Conservation (phyloP, 2,329 filamentous ascomycete species). For the Proliferodiscus dingleyae region DNA sequence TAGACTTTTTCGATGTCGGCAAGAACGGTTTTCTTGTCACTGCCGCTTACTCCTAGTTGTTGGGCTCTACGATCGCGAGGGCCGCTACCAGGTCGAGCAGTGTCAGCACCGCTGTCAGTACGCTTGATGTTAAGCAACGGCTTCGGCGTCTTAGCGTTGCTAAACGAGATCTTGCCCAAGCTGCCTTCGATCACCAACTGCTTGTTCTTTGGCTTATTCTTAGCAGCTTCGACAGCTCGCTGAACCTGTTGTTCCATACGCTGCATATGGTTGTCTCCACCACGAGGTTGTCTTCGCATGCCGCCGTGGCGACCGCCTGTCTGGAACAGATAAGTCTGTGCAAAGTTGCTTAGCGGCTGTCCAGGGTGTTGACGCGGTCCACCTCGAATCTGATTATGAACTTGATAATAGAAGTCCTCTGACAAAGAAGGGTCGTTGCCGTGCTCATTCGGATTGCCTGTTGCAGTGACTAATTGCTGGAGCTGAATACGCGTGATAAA, state of each 20-base stretch:
- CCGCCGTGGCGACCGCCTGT: constrained; percentile 79
- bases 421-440: constrained; percentile 74
- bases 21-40: constrained; percentile 77
- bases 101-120: constrained; percentile 60
- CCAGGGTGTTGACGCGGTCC: constrained; percentile 85
- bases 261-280: constrained; percentile 94
- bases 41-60: constrained; percentile 47
- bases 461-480: constrained; percentile 90
- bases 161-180: constrained; percentile 96
- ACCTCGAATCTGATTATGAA: constrained; percentile 89
- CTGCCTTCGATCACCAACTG: constrained; percentile 95
- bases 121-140: constrained; percentile 94
- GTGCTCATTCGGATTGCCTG: constrained; percentile 77
- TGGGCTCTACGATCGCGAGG: constrained; percentile 40
- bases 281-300: constrained; percentile 69
- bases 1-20: constrained; percentile 88
- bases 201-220: constrained; percentile 96
- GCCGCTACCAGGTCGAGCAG: constrained; percentile 46
- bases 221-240: constrained; percentile 92
- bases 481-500: constrained; percentile 98
- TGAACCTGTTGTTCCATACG: constrained; percentile 99
- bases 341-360: constrained; percentile 92
- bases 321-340: constrained; percentile 95
- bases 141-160: constrained; percentile 96
- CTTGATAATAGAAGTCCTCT: constrained; percentile 98